Base-by-base conservation (phyloP, 106 monocot species). In the Dendrobium nobile region DNA sequence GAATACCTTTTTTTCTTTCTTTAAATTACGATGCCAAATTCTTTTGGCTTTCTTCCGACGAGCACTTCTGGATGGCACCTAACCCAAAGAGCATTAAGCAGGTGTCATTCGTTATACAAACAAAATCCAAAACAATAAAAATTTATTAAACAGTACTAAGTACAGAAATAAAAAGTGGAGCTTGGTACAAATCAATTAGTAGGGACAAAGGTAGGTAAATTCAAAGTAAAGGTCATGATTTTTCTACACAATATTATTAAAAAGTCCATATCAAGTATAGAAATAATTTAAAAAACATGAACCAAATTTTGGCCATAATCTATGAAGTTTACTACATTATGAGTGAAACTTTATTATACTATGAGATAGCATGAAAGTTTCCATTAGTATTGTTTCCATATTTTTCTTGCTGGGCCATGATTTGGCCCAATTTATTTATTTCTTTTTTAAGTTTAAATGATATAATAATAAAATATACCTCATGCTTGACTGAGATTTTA, bases 1-100 rank as follows among this genome's bases (percentile, higher is more conserved):
- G 44, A 76, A 48, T 76, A 76, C 76, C 76, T 76, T 76, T 76
- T 27, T 61, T 8, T 61, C 61, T 61, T n/a, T 76, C 22, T 76
- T 76, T 42, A 47, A 44, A 26, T 9, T 11, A 11, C 24, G 76
- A 9, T 26, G 3, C 47, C 47, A 76, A 48, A 76, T 0, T 76
- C 26, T 76, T 76, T 76, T 76, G 48, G 22, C 27, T 48, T 45
- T 47, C 48, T 76, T 76, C 24, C 47, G 76, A 7, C 76, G 45
- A 51, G 76, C 76, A 76, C 48, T 76, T 76, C 48, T 76, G 41
- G 18, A 18, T 11, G 2, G 1, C 9, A 27, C 3, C 76, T 76
- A 26, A 76, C 40, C 2, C 13, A 22, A 45, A 26, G 10, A 47
- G 26, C 26, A 13, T 37, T 28, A 20, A 41, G 76, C 45, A 76